These are phyloP conservation scores for Fusarium camptoceras DNA, from an alignment of 2,329 filamentous ascomycete species.

Conservation along the genomic window DNA sequence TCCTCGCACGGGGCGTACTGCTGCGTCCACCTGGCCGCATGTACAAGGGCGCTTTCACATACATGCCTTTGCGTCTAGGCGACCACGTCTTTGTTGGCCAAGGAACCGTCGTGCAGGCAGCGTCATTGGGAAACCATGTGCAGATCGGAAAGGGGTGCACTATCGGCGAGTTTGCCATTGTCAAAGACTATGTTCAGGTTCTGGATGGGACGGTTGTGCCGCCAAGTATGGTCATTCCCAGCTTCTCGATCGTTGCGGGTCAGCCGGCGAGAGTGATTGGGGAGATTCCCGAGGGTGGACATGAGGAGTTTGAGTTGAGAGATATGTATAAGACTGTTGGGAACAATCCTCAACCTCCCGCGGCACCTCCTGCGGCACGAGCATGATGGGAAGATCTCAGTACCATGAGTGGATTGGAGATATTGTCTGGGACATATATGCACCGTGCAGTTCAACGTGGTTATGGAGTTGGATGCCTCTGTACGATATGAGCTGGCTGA, in stretches of 20 bases:
- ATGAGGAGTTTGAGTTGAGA: constrained; percentile 72
- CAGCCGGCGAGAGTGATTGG: constrained; percentile 83
- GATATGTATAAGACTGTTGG: constrained; percentile 74
- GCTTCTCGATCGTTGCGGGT: constrained; percentile 91
- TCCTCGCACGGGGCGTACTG: constrained; percentile 81
- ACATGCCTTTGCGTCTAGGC: constrained; percentile 91
- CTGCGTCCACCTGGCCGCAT: constrained; percentile 86
- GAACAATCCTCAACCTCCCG: constrained; percentile 61
- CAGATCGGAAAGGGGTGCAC: constrained; percentile 82
- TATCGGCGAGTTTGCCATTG: constrained; percentile 86
- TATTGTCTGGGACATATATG: background rate
- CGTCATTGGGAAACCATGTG: constrained; percentile 85
- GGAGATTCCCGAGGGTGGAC: constrained; percentile 79
- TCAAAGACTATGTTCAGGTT: constrained; percentile 93
- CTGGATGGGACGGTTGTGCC: constrained; percentile 87
- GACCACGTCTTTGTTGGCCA: constrained; percentile 93
- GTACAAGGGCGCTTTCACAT: constrained; percentile 81
- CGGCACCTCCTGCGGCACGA: constrained; percentile 46
- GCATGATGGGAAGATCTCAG: background rate
- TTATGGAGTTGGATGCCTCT: too few species aligned
- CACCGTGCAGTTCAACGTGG: background rate
- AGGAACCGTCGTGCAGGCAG: constrained; percentile 81
- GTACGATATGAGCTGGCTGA: background rate
- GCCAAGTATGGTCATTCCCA: constrained; percentile 89
- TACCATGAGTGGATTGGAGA: background rate